phyloP scores from a whole-genome alignment of 108 stramenopile genomes.

The Cyclotella sp. region DNA sequence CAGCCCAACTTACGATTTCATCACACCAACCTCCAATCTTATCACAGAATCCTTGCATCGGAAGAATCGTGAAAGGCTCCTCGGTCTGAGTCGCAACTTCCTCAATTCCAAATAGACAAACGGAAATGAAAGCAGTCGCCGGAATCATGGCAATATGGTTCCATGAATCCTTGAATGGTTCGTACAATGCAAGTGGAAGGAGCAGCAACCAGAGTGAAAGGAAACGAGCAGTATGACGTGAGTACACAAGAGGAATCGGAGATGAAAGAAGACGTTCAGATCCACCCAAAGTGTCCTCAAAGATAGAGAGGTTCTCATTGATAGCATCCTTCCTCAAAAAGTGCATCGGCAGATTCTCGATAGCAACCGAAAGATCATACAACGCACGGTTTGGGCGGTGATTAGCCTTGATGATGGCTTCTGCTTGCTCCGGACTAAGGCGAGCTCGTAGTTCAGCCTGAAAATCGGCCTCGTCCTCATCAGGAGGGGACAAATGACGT shows the following conservation, averaged over 20 bases:
- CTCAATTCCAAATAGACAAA: conserved; percentile 86
- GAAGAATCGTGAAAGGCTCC: conserved; percentile 89
- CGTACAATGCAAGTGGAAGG: conserved; percentile 78
- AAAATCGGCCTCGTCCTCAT: conserved; percentile 71
- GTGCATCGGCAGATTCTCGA: conserved; percentile 84
- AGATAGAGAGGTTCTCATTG: conserved; percentile 69
- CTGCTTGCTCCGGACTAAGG: conserved; percentile 64
- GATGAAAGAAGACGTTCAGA: conserved; percentile 73
- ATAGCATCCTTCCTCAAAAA: conserved; percentile 76
- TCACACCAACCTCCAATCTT: conserved; percentile 58
- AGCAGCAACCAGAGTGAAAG: conserved; percentile 73
- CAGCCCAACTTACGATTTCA: conserved; percentile 51
- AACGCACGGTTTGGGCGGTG: conserved; percentile 83
- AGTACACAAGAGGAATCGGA: conserved; percentile 75
- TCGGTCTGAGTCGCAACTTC: conserved; percentile 84
- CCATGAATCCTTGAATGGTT: conserved; percentile 70
- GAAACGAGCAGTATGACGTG: conserved; percentile 82
- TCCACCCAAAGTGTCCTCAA: conserved; percentile 77
- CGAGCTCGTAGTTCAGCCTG: conserved; percentile 51
- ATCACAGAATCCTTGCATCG: conserved; percentile 86
- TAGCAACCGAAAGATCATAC: conserved; percentile 69
- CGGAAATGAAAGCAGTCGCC: conserved; percentile 58
- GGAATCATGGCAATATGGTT: conserved; percentile 84
- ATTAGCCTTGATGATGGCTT: conserved; percentile 63
- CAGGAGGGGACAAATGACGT: conserved; percentile 71